A percentile compares a stretch with the other conserved stretches of the same genome.
Evolutionary conservation across 805 yeast species (phyloP).

Genomic region (Pachysolen tannophilus): DNA sequence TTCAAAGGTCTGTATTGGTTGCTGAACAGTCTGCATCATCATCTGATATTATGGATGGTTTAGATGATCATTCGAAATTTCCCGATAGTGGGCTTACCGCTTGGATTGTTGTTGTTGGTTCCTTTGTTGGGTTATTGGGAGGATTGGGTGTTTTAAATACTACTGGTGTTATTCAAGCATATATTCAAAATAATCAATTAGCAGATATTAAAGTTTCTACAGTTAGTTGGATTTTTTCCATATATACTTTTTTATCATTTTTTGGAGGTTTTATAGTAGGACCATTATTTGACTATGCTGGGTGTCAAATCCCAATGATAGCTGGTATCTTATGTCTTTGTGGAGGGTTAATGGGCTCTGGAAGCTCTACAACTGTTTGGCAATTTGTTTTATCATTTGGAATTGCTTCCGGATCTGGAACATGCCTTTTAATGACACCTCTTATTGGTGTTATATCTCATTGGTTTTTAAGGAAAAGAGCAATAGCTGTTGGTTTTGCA

Average conservation of each 20-base stretch:
- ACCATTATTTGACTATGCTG: constrained; percentile 55
- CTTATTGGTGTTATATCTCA: constrained; percentile 55
- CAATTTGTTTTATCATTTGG: constrained; percentile 59
- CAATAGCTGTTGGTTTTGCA: constrained; percentile 43
- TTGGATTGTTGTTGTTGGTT: constrained; percentile 31
- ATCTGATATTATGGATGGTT: constrained; percentile 1
- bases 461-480: constrained; percentile 56
- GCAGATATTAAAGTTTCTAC: constrained; percentile 34
- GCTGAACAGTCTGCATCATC: background rate
- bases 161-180: constrained; percentile 56
- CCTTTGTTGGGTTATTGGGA: constrained; percentile 31
- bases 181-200: constrained; percentile 49
- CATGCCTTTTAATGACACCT: constrained; percentile 55
- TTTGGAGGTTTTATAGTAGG: constrained; percentile 29
- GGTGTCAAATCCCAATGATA: constrained; percentile 37
- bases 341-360: constrained; percentile 49
- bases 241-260: constrained; percentile 43
- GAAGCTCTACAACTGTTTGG: constrained; percentile 43
- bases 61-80: constrained; percentile 10
- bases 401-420: constrained; percentile 47
- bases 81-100: constrained; percentile 35
- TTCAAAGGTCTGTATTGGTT: background rate
- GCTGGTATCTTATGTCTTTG: constrained; percentile 37
- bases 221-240: constrained; percentile 61
- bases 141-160: constrained; percentile 50